Evolutionary conservation across 768 basidiomycete genomes (phyloP).

Genomic region (Kwoniella heveanensis): DNA sequence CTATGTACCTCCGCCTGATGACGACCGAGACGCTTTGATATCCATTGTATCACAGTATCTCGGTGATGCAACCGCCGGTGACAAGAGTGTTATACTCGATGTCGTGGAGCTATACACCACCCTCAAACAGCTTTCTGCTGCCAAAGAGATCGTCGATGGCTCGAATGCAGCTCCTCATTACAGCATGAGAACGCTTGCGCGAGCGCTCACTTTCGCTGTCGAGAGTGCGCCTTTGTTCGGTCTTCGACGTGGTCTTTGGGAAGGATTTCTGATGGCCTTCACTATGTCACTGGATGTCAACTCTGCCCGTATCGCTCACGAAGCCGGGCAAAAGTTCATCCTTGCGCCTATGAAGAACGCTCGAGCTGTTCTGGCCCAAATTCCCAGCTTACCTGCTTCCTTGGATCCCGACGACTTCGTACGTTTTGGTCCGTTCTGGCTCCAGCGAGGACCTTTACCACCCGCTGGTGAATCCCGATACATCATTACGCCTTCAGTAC

Average conservation of each 20-base stretch:
- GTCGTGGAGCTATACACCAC: constrained; percentile 85
- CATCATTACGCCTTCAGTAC: constrained; percentile 92
- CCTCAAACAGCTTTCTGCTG: constrained; percentile 73
- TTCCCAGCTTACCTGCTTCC: constrained; percentile 63
- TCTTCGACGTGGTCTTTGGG: constrained; percentile 85
- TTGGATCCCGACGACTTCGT: constrained; percentile 65
- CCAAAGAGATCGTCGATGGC: constrained; percentile 83
- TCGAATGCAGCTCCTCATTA: constrained; percentile 90
- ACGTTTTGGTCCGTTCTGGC: constrained; percentile 88
- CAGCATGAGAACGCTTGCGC: constrained; percentile 92
- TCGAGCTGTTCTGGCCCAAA: constrained; percentile 70
- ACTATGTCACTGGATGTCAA: constrained; percentile 84
- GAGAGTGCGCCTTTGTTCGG: constrained; percentile 76
- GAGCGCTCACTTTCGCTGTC: constrained; percentile 85
- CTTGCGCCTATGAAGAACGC: constrained; percentile 78
- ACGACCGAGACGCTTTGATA: constrained; percentile 84
- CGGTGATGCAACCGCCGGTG: constrained; percentile 75
- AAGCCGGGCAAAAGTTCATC: constrained; percentile 74
- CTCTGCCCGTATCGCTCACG: constrained; percentile 69
- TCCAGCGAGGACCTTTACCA: constrained; percentile 73
- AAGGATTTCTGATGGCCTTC: constrained; percentile 96
- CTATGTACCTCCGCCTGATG: constrained; percentile 90
- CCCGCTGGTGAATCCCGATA: constrained; percentile 71
- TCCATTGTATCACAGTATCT: constrained; percentile 88
- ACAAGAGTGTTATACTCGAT: constrained; percentile 84